Evolutionary conservation across 2,329 filamentous ascomycete genomes (phyloP), one percentile per base, ranked within the genome.

Genomic region (Pseudogymnoascus sp.): DNA sequence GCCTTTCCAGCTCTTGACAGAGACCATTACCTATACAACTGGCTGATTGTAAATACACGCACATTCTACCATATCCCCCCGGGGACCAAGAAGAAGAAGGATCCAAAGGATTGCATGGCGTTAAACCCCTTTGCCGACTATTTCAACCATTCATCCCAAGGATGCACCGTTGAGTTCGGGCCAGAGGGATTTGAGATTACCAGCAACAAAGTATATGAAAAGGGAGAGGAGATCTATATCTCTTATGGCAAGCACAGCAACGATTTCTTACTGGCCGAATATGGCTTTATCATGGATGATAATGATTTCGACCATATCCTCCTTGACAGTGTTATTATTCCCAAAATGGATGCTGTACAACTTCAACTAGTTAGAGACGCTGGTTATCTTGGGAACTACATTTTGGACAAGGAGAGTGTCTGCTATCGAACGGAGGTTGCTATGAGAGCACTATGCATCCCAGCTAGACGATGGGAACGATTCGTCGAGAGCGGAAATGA

Each of bases 41-140:
- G 84, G 83, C 74, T 84, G 16, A 75, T 87, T 10, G 80, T 85
- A 65, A 86, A 85, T 72, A 86, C 84, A 14, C 80, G 84, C 65
- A 84, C 82, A 0, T 87, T 87, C 68, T 86, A 86, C 74, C 83
- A 83, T 73, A 73, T 77, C 31, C 78, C 77, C 42, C 72, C 61
- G 1, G 40, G 40, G 10, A 38, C 59, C 10, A 60, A 60, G 18
- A 74, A 73, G 38, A 78, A 81, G 65, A 74, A 79, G 70, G 10
- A 71, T 68, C 70, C 75, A 69, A 73, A 82, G 67, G 87, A 90
- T 68, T 83, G 83, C 69, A 84, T 90, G 78, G 84, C 84, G 8
- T 80, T 91, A 67, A 87, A 86, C 73, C 89, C 89, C 0, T 86
- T 90, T 37, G 84, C 87, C 1, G 89, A 92, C 72, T 83, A 89